These are phyloP conservation scores for Penicillium samsonianum DNA, from an alignment of 495 filamentous ascomycete species.

Conservation along the genomic window DNA sequence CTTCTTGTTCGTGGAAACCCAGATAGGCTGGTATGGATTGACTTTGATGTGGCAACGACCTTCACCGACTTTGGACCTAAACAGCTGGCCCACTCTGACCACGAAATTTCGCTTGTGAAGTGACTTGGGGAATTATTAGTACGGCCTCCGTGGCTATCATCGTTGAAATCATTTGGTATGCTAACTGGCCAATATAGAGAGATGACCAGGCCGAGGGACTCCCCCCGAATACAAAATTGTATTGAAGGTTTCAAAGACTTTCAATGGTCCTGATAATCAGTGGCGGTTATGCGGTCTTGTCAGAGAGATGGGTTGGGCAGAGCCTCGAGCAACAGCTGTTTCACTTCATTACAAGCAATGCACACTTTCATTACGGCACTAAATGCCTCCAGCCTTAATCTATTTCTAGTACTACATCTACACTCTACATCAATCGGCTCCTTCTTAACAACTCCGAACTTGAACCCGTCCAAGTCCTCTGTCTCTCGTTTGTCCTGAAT, in stretches of 20 bases:
- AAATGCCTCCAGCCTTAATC: too few species aligned
- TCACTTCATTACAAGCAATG: too few species aligned
- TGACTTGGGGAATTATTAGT: not conserved
- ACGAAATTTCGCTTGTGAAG: conserved; percentile 21
- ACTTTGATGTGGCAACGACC: conserved; percentile 32
- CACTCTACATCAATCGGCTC: too few species aligned
- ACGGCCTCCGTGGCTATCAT: not conserved
- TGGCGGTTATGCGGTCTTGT: not conserved
- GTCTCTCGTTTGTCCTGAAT: too few species aligned
- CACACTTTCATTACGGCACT: too few species aligned
- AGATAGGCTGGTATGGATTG: conserved; percentile 25
- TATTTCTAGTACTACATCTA: too few species aligned
- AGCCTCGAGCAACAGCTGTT: too few species aligned
- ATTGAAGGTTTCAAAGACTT: conserved; percentile 8
- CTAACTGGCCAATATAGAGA: conserved; percentile 18
- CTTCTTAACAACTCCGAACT: too few species aligned
- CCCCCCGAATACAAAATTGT: conserved; percentile 30
- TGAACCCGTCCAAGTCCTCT: too few species aligned
- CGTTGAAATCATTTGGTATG: conserved; percentile 7
- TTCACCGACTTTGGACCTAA: conserved; percentile 21
- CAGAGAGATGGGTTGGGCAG: not conserved
- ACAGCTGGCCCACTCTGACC: conserved; percentile 13
- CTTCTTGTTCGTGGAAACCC: conserved; percentile 20
- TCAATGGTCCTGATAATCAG: not conserved
- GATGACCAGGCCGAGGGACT: conserved; percentile 29